A percentile compares a stretch with the other conserved stretches of the same genome.
Conservation (phyloP, 2,329 filamentous ascomycete species). For the Periconia digitata region DNA sequence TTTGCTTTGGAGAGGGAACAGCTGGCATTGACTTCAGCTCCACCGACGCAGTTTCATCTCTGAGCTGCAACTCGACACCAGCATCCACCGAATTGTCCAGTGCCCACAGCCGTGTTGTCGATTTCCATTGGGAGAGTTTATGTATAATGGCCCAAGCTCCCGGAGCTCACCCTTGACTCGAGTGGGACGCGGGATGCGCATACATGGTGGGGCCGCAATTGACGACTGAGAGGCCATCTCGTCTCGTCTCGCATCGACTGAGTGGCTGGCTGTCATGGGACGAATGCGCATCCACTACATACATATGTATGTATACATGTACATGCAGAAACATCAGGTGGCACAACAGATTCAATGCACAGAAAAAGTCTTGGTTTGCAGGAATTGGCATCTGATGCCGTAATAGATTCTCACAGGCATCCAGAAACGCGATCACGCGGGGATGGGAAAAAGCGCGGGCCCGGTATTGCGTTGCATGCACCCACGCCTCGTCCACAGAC, state of each 20-base stretch:
- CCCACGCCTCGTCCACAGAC: neutral
- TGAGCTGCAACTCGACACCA: no score
- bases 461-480: neutral
- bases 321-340: neutral
- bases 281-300: neutral
- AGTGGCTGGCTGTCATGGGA: neutral
- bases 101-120: no score
- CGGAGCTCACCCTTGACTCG: neutral
- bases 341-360: neutral
- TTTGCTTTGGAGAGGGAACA: no score
- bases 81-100: no score
- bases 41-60: no score
- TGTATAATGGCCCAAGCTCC: slow-evolving; percentile 15
- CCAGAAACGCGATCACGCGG: slow-evolving; percentile 1
- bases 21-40: no score
- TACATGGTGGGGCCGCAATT: neutral
- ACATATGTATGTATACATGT: neutral
- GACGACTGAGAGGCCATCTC: neutral
- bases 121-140: neutral
- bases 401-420: neutral
- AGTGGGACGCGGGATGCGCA: neutral
- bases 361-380: neutral
- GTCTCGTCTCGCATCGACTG: neutral
- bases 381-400: neutral
- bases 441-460: neutral